These are phyloP conservation scores for Cornus kousa DNA, from an alignment of 148 eudicot genomes.

Conservation along the genomic window DNA sequence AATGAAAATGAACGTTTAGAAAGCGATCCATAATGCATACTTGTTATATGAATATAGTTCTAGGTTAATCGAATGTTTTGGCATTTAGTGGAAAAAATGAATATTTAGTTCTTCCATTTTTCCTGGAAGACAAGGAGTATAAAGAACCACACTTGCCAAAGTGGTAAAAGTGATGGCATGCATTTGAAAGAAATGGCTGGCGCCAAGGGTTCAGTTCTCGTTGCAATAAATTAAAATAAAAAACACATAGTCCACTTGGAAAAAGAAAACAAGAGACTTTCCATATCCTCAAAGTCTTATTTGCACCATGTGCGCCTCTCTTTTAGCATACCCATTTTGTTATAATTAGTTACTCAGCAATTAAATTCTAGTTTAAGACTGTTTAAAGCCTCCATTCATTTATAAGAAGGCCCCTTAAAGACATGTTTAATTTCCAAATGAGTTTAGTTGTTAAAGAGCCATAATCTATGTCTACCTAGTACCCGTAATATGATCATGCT, in stretches of 20 bases:
- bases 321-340: not conserved
- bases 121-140: not conserved
- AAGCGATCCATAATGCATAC: constrained; percentile 3
- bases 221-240: too few species aligned
- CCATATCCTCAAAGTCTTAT: not conserved
- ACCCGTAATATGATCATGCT: too few species aligned
- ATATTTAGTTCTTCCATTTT: not conserved
- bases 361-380: not conserved
- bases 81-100: not conserved
- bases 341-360: not conserved
- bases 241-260: not conserved
- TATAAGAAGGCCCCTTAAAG: too few species aligned
- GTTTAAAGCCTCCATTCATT: not conserved
- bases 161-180: not conserved
- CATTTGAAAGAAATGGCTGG: too few species aligned
- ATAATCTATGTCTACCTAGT: too few species aligned
- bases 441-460: too few species aligned
- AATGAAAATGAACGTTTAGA: constrained; percentile 43
- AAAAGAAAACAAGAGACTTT: constrained; percentile 11
- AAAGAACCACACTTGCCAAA: not conserved
- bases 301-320: not conserved
- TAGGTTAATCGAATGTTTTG: not conserved
- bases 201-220: too few species aligned
- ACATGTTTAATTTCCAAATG: too few species aligned
- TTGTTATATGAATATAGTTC: not conserved